Evolutionary conservation across 768 basidiomycete genomes (phyloP).

Genomic region (Termitomyces sp.): DNA sequence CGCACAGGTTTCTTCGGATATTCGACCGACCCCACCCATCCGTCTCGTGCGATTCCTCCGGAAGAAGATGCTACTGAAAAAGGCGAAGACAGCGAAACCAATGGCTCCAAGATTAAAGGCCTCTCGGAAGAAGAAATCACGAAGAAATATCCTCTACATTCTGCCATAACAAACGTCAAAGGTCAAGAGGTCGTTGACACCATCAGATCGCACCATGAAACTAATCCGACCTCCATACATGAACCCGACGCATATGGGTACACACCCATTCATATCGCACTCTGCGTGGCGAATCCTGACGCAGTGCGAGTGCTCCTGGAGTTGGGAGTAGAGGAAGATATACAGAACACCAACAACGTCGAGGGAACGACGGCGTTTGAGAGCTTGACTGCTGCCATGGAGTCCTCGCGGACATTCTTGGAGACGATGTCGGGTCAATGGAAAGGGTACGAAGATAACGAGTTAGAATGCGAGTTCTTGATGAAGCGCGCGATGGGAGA

Average conservation of each 20-base stretch:
- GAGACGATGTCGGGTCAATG: conserved; percentile 1
- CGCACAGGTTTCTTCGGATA: conserved; percentile 10
- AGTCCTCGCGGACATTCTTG: conserved; percentile 1
- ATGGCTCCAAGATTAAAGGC: background rate
- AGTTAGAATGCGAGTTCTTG: conserved; percentile 5
- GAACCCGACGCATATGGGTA: background rate
- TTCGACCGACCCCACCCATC: conserved; percentile 4
- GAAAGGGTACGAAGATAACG: conserved; percentile 2
- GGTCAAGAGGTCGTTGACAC: background rate
- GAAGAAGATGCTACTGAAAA: conserved; percentile 1
- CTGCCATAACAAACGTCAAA: background rate
- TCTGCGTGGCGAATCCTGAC: background rate
- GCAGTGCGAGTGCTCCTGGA: background rate
- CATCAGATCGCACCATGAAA: background rate
- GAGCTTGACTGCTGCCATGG: background rate
- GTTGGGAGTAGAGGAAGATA: conserved; percentile 2
- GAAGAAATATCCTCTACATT: conserved; percentile 1
- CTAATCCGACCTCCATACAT: background rate
- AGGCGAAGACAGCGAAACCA: background rate
- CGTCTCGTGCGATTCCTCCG: conserved; percentile 1
- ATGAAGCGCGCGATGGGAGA: conserved; percentile 2
- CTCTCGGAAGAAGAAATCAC: background rate
- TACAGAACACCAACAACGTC: conserved; percentile 1
- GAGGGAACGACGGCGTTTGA: conserved; percentile 5
- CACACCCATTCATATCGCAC: background rate